These are phyloP conservation scores for Xerocomellus amylosporus DNA, from an alignment of 768 basidiomycete genomes.

Conservation along the genomic window DNA sequence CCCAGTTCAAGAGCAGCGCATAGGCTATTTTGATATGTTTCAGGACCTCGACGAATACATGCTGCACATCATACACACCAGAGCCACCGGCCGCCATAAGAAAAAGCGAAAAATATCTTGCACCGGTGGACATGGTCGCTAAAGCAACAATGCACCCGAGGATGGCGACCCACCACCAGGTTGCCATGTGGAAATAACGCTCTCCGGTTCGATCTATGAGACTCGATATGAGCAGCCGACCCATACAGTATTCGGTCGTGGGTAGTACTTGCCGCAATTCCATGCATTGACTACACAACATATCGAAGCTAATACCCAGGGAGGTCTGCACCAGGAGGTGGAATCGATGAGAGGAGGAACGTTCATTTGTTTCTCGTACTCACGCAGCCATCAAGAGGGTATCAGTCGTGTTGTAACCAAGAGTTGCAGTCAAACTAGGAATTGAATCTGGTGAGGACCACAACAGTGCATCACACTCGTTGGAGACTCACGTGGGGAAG, in stretches of 20 bases:
- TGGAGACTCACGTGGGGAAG: conserved; percentile 45
- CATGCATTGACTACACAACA: conserved; percentile 51
- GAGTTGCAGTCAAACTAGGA: conserved; percentile 51
- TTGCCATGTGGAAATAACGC: conserved; percentile 58
- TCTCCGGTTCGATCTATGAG: conserved; percentile 55
- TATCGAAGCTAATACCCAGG: conserved; percentile 55
- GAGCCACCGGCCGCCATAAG: conserved; percentile 57
- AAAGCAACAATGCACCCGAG: conserved; percentile 59
- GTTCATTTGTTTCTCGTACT: conserved; percentile 13
- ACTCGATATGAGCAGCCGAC: not conserved
- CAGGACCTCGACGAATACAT: not conserved
- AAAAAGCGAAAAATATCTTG: conserved; percentile 60
- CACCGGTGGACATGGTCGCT: conserved; percentile 49
- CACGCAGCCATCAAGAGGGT: conserved; percentile 62
- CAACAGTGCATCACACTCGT: not conserved
- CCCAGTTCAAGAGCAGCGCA: conserved; percentile 54
- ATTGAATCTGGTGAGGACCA: not conserved
- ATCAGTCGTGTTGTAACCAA: conserved; percentile 58
- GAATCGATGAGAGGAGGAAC: not conserved
- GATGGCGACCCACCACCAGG: conserved; percentile 58
- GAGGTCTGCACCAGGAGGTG: conserved; percentile 53
- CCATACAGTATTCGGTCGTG: not conserved
- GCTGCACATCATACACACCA: conserved; percentile 25
- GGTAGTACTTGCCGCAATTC: conserved; percentile 43
- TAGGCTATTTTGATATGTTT: conserved; percentile 29